Evolutionary conservation across 208 protist genomes (phyloP), one percentile per base, ranked within the genome.

Genomic region (Trypanosoma melophagium): DNA sequence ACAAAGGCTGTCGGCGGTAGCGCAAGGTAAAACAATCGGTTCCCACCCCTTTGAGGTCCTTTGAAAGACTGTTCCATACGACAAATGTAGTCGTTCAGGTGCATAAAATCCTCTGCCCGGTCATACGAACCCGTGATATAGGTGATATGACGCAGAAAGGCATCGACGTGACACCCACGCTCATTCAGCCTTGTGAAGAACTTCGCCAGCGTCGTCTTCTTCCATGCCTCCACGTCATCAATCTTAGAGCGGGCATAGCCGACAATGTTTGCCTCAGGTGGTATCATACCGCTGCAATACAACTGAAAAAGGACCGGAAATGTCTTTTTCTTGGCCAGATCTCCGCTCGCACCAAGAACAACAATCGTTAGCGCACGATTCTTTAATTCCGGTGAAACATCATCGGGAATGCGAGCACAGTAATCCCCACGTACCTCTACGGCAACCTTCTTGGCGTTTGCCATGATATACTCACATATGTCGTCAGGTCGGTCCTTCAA

Each of bases 291-390:
- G 38, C 83, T 69, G 69, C 84, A 90, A 71, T 90, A 97, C 9
- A 97, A 74, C 64, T 89, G 74, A 69, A 96, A 97, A n/a, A 97
- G 77, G 2, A 92, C 94, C 22, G 94, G 94, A 63, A 96, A 97
- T 14, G 90, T 94, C 77, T 97, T 97, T 68, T 94, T 95, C 73
- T 94, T 96, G 3, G 94, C 94, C 13, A 97, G 79, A 74, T 97
- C 94, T 22, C 91, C 91, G 45, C 84, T 94, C 35, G 92, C 94
- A 28, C 93, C 93, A 38, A 97, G 69, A n/a, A 97, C 75, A 49
- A 96, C 78, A 51, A 96, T 85, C 2, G 89, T 86, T n/a, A 96
- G 63, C 2, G 84, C 55, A n/a, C 80, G 64, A 17, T 77, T 74
- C 65, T 75, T 83, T 41, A 96, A 58, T 22, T 81, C 60, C 25